phyloP scores from a whole-genome alignment of 306 rosid genomes.

The Elaeagnus macrophylla region DNA sequence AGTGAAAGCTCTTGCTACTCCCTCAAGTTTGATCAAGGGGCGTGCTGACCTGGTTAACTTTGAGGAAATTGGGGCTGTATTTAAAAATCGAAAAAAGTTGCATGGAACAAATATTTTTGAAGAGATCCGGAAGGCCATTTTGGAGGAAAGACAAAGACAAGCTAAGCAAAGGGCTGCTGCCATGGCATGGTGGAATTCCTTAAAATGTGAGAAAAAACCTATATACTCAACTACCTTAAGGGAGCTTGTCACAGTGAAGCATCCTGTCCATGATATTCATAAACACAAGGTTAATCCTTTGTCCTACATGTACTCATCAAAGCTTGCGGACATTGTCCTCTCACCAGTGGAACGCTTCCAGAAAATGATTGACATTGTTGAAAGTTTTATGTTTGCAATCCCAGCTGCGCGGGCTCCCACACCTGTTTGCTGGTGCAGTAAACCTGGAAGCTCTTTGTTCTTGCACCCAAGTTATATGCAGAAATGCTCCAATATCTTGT shows the following conservation, averaged over 20 bases:
- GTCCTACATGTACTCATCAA: conserved; percentile 68
- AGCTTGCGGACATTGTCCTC: conserved; percentile 70
- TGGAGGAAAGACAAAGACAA: conserved; percentile 73
- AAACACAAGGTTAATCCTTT: conserved; percentile 54
- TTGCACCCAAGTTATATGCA: conserved; percentile 59
- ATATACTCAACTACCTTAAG: conserved; percentile 59
- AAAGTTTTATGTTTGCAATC: conserved; percentile 91
- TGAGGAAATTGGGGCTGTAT: conserved; percentile 51
- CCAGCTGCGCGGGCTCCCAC: conserved; percentile 90
- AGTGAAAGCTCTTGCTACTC: conserved; percentile 67
- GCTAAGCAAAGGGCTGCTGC: conserved; percentile 74
- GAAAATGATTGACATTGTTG: conserved; percentile 64
- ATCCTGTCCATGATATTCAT: conserved; percentile 67
- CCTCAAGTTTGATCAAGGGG: conserved; percentile 57
- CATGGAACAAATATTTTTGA: conserved; percentile 78
- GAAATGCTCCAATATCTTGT: conserved; percentile 50
- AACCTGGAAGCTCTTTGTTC: conserved; percentile 44
- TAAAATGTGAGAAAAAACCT: conserved; percentile 71
- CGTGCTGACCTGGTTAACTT: conserved; percentile 33
- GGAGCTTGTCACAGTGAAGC: conserved; percentile 65
- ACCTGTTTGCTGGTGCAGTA: conserved; percentile 87
- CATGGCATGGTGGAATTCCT: conserved; percentile 95
- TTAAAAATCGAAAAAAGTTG: conserved; percentile 37
- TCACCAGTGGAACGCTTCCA: conserved; percentile 88
- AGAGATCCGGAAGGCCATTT: conserved; percentile 69